These are phyloP conservation scores for Elaeis guineensis DNA, from an alignment of 176 grass and related monocot species.

Conservation along the genomic window DNA sequence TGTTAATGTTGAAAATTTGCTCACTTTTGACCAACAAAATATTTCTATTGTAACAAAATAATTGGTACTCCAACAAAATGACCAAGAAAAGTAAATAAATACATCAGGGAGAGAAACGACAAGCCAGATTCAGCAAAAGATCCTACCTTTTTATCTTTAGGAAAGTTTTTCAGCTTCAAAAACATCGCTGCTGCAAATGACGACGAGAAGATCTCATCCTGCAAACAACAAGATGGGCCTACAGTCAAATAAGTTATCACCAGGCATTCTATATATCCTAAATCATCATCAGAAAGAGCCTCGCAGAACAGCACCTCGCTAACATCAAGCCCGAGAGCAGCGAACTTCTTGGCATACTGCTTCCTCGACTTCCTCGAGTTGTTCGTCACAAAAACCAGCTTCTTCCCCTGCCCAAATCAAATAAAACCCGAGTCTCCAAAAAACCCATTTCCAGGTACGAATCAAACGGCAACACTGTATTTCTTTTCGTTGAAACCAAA, in stretches of 20 bases:
- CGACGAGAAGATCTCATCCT: constrained; percentile 93
- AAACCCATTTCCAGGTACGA: not conserved
- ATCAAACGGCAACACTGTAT: not conserved
- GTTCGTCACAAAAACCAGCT: constrained; percentile 84
- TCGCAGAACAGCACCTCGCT: constrained; percentile 36
- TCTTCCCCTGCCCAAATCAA: constrained; percentile 61
- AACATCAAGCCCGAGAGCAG: constrained; percentile 72
- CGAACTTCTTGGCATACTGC: constrained; percentile 79
- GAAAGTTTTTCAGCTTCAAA: constrained; percentile 73
- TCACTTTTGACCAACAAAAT: too few species aligned
- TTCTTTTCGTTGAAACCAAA: not conserved
- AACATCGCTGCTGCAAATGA: constrained; percentile 94
- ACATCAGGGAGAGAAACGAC: too few species aligned
- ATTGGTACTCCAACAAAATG: too few species aligned
- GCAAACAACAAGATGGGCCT: constrained; percentile 15
- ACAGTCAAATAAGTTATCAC: too few species aligned
- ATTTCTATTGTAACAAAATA: too few species aligned
- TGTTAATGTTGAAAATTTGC: too few species aligned
- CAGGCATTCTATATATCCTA: too few species aligned
- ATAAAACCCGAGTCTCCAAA: constrained; percentile 10
- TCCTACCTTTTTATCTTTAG: constrained; percentile 72
- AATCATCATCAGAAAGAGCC: too few species aligned
- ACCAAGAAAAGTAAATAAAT: too few species aligned
- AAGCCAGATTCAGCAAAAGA: not conserved
- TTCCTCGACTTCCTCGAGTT: constrained; percentile 86